phyloP scores from a whole-genome alignment of 495 filamentous ascomycete species.

The Hypoxylon cercidicola region DNA sequence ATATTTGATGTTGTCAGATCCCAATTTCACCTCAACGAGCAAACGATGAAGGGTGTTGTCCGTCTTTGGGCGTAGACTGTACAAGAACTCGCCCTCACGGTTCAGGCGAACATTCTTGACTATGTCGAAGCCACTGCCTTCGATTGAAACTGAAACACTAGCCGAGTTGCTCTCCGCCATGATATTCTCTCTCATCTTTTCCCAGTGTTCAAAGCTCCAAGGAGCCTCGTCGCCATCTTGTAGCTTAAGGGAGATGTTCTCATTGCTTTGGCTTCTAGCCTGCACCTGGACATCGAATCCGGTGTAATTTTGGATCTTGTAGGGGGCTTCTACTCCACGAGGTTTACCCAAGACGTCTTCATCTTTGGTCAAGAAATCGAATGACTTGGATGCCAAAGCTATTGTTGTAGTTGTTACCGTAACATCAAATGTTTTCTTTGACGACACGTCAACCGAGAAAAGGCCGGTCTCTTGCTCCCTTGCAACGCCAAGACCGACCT shows the following conservation, averaged over 20 bases:
- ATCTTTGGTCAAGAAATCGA: conserved; percentile 86
- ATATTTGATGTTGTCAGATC: conserved; percentile 93
- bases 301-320: conserved; percentile 92
- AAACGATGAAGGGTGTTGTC: conserved; percentile 86
- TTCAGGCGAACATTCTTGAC: conserved; percentile 89
- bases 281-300: conserved; percentile 89
- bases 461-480: conserved; percentile 78
- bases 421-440: conserved; percentile 87
- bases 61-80: conserved; percentile 81
- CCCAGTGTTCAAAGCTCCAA: conserved; percentile 96
- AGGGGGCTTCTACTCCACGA: conserved; percentile 89
- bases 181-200: conserved; percentile 90
- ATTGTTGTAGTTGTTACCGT: conserved; percentile 95
- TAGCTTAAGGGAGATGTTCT: conserved; percentile 76
- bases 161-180: conserved; percentile 80
- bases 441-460: conserved; percentile 84
- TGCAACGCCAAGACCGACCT: conserved; percentile 88
- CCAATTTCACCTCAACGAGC: conserved; percentile 90
- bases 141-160: conserved; percentile 82
- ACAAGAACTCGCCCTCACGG: conserved; percentile 91
- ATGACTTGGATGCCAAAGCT: conserved; percentile 89
- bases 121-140: conserved; percentile 92
- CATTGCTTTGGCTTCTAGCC: conserved; percentile 72
- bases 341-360: conserved; percentile 96
- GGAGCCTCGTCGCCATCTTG: conserved; percentile 89